These are phyloP conservation scores for Aspergillus bombycis DNA, from an alignment of 2,329 filamentous ascomycete species.

Conservation along the genomic window DNA sequence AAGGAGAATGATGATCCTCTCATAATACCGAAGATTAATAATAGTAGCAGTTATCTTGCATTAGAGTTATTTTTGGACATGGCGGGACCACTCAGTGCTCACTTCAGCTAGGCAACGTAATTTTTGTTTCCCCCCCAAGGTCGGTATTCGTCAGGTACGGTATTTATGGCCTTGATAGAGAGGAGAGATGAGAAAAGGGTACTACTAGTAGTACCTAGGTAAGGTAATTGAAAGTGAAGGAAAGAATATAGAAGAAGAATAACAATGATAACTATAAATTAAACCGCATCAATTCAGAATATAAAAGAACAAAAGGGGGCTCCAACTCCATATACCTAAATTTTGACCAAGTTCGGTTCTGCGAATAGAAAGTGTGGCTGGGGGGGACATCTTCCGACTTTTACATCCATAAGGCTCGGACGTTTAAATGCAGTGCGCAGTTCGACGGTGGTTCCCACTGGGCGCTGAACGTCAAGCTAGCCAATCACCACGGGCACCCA, in stretches of 20 bases:
- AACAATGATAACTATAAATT: no score
- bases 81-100: not conserved
- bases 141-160: not conserved
- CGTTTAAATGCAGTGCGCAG: not conserved
- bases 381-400: not conserved
- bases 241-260: no score
- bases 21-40: not conserved
- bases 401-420: slow-evolving; percentile 12
- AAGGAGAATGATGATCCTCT: not conserved
- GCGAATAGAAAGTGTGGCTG: not conserved
- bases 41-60: not conserved
- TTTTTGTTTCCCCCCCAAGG: not conserved
- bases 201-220: no score
- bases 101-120: slow-evolving; percentile 3
- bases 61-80: slow-evolving; percentile 1
- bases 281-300: not conserved
- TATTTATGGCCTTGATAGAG: not conserved
- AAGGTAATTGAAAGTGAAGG: no score
- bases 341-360: not conserved
- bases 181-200: no score
- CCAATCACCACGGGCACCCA: not conserved
- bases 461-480: not conserved
- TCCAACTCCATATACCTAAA: not conserved
- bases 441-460: slow-evolving; percentile 8
- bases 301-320: not conserved